Evolutionary conservation across 176 grass and related monocot species (phyloP), one percentile per base, ranked within the genome.

Genomic region (Pharus latifolius): DNA sequence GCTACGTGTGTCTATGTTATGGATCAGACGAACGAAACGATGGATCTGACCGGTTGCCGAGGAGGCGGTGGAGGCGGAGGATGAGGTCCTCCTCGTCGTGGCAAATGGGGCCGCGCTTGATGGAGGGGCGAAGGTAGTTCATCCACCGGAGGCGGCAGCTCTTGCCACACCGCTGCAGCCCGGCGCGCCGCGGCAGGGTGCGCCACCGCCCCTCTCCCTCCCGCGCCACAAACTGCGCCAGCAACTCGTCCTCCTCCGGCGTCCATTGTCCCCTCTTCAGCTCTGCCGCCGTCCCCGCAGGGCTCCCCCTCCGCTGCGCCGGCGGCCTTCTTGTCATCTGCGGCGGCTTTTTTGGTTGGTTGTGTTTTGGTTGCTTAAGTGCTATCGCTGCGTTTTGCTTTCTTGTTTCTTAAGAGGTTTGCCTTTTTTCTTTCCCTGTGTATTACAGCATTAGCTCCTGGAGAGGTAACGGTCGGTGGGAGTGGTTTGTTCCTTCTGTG

Each of bases 61-160:
- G 85, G 66, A 96, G 85, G 75, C 85, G 82, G 75, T 96, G 92
- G 79, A 96, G 88, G 60, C 92, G 92, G 19, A 91, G 62, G 78
- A 96, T 96, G 87, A 96, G 82, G 70, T 96, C 92, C 70, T 91
- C 92, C 78, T 96, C 92, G 50, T 90, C 82, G 57, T 62, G 73
- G 32, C 84, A 60, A 62, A 96, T 96, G 20, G 92, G 92, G 9
- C 88, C 79, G 60, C 75, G 92, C 48, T 88, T 90, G 70, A 91
- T 88, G 30, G 83, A 75, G 10, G 92, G 88, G 33, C 88, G 22
- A 56, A 96, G 88, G 80, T 96, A 96, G 74, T 96, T 96, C 92
- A 96, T 89, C 92, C 92, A 96, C 13, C 82, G 74, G 63, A 91
- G 79, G 1, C 88, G 69, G 74, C 88, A 91, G 83, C 88, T 91